Base-by-base conservation (phyloP, 345 rosid species). In the Syzygium aromaticum region DNA sequence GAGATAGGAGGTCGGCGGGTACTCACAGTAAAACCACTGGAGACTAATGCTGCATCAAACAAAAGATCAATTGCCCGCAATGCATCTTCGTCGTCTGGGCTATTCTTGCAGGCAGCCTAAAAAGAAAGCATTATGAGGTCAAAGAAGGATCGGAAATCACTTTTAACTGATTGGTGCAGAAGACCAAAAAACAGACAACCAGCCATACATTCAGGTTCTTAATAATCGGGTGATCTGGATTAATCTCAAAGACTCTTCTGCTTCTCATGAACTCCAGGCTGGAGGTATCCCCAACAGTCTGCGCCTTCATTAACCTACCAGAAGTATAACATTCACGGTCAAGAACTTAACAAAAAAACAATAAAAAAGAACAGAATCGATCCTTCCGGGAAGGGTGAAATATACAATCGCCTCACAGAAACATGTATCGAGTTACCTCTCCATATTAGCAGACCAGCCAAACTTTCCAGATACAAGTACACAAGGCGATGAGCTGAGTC, bases 401-500 rank as follows among this genome's bases (percentile, higher is more conserved):
- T 49, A 52, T 38, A 73, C 38, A 73, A 19, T 38, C 6, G 61
- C 40, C 64, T 52, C 17, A 30, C 52, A 61, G 61, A 22, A 51
- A 28, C 28, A 89, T 59, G 63, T 54, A 28, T 25, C 54, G 77
- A 86, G 22, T 86, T 86, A 98, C 99, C 96, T 96, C 92, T 98
- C 99, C 99, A 96, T 98, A 90, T 98, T 98, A 87, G 98, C 99
- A 51, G 99, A 96, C 99, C 99, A 98, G 84, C 99, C 99, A 90
- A 98, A 96, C 92, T 96, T 95, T 85, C 96, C 97, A 52, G 99
- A 94, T 63, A 93, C 99, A 89, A 98, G 95, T 85, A 98, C 99
- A 91, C 99, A 96, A 8, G 99, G 99, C 0, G 99, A 98, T 86
- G 99, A 93, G 91, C 98, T 96, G 89, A 98, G 92, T 77, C 98